These are phyloP conservation scores for Cryomyces minteri DNA, from an alignment of 495 filamentous ascomycete genomes.

Conservation along the genomic window DNA sequence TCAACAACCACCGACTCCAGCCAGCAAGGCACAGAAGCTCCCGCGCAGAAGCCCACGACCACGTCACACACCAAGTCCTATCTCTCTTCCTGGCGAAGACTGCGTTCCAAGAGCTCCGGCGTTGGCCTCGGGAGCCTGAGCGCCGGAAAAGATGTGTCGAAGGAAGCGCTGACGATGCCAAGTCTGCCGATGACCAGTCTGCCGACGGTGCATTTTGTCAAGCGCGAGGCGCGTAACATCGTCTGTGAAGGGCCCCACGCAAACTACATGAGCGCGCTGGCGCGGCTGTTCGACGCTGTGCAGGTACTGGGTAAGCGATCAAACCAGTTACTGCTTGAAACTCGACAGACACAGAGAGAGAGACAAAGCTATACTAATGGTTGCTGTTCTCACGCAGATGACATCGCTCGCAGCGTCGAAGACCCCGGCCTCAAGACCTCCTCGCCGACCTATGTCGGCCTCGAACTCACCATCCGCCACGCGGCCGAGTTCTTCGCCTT, in stretches of 20 bases:
- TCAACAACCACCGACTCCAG: slow-evolving; percentile 7
- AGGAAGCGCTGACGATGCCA: slow-evolving; percentile 42
- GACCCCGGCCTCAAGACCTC: slow-evolving; percentile 75
- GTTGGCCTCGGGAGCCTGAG: slow-evolving; percentile 31
- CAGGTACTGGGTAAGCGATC: slow-evolving; percentile 69
- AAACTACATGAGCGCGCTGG: slow-evolving; percentile 79
- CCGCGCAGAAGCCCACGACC: slow-evolving; percentile 19
- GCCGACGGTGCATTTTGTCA: slow-evolving; percentile 32
- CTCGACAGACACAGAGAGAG: no score
- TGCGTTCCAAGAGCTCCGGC: slow-evolving; percentile 75
- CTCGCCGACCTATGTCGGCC: slow-evolving; percentile 72
- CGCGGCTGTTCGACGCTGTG: slow-evolving; percentile 81
- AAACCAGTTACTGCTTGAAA: no score
- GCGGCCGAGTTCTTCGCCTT: slow-evolving; percentile 97
- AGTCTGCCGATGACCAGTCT: slow-evolving; percentile 66
- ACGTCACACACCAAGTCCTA: slow-evolving; percentile 22
- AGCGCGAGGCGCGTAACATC: slow-evolving; percentile 44
- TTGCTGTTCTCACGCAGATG: slow-evolving; percentile 39
- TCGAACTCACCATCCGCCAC: slow-evolving; percentile 83
- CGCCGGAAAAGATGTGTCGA: slow-evolving; percentile 30
- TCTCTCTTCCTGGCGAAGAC: slow-evolving; percentile 57
- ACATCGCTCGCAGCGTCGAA: slow-evolving; percentile 90
- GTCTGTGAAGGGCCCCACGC: slow-evolving; percentile 68
- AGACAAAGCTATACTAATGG: no score
- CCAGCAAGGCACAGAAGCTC: slow-evolving; percentile 33